These are phyloP conservation scores for Saprolegnia parasitica DNA, from an alignment of 352 stramenopile species.

Conservation along the genomic window DNA sequence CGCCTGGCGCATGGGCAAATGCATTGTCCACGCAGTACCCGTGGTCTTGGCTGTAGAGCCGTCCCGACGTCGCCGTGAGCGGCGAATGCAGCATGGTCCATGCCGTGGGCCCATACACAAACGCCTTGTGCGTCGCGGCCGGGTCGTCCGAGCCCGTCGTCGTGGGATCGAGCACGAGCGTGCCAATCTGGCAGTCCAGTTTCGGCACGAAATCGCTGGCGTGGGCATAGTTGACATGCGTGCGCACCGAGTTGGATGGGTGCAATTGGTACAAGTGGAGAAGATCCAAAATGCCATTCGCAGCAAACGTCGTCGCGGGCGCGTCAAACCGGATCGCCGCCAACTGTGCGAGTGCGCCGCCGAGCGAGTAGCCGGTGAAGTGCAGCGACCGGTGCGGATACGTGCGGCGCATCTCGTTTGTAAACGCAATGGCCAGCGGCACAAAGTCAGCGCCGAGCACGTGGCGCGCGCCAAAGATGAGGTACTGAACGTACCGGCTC, in stretches of 20 bases:
- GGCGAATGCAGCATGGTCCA: slow-evolving; percentile 17
- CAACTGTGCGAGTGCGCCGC: slow-evolving; percentile 19
- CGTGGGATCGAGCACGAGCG: background rate
- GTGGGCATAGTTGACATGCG: slow-evolving; percentile 14
- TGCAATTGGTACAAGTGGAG: slow-evolving; percentile 7
- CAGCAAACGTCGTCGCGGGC: slow-evolving; percentile 8
- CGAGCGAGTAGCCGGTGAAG: slow-evolving; percentile 24
- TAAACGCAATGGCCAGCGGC: background rate
- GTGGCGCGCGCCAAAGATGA: slow-evolving; percentile 24
- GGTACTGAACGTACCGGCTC: slow-evolving; percentile 1
- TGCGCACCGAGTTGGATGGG: background rate
- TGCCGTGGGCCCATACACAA: slow-evolving; percentile 22
- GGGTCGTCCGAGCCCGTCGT: background rate
- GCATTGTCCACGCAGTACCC: slow-evolving; percentile 22
- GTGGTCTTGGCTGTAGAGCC: slow-evolving; percentile 11
- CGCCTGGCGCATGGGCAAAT: background rate
- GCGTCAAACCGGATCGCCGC: background rate
- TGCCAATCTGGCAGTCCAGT: slow-evolving; percentile 27
- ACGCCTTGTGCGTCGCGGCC: background rate
- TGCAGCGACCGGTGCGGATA: background rate
- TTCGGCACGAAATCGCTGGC: slow-evolving; percentile 14
- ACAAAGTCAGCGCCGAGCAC: background rate
- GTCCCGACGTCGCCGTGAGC: background rate
- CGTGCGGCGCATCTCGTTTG: background rate
- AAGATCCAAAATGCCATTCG: slow-evolving; percentile 24